Evolutionary conservation across 306 rosid genomes (phyloP).

Genomic region (Alnus glutinosa): DNA sequence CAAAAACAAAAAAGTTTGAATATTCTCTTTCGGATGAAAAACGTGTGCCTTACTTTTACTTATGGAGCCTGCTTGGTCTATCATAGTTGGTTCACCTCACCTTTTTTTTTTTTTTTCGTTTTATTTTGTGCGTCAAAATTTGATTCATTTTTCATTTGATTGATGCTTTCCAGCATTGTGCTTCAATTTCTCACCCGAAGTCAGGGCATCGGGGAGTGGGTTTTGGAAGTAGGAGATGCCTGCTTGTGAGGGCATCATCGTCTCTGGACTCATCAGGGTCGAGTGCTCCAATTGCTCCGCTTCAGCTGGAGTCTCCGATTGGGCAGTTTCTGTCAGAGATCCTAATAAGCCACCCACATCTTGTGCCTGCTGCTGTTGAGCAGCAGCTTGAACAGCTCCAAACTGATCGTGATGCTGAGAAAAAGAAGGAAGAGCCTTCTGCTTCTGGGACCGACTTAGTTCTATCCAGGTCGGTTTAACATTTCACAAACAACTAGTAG

Average conservation of each 20-base stretch:
- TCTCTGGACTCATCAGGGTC: conserved; percentile 52
- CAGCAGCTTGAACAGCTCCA: conserved; percentile 91
- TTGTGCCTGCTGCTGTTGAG: conserved; percentile 91
- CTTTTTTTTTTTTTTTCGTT: too few relatives aligned
- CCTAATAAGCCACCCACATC: conserved; percentile 84
- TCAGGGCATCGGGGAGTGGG: conserved; percentile 38
- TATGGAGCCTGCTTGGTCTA: neutral
- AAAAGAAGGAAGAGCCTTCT: conserved; percentile 60
- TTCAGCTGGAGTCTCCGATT: conserved; percentile 83
- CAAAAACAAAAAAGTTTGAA: neutral
- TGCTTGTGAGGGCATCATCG: conserved; percentile 50
- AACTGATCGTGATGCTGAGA: conserved; percentile 75
- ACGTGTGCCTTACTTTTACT: neutral
- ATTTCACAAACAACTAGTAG: conserved; percentile 14
- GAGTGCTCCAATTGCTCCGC: conserved; percentile 66
- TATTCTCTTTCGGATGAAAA: neutral
- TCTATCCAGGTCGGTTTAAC: conserved; percentile 63
- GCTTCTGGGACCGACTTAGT: conserved; percentile 69
- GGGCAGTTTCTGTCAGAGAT: conserved; percentile 90
- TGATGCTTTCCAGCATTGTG: conserved; percentile 39
- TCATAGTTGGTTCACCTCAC: neutral
- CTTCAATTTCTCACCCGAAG: conserved; percentile 43
- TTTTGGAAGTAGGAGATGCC: conserved; percentile 47
- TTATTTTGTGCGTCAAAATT: neutral
- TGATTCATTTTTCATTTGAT: conserved; percentile 9